Conservation (phyloP, 176 grass and related monocot species). For the Aegilops longissima region DNA sequence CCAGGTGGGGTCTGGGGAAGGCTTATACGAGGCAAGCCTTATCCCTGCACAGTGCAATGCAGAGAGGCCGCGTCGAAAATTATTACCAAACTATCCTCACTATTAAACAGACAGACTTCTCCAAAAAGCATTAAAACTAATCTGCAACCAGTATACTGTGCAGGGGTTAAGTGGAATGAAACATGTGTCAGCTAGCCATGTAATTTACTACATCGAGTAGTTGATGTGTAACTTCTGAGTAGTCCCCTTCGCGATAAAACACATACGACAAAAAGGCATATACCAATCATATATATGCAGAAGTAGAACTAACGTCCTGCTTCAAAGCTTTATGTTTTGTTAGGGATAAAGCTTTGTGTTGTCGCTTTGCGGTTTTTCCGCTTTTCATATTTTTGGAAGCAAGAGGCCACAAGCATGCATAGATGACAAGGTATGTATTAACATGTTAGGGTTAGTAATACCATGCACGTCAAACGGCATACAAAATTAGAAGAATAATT, state of each 20-base stretch:
- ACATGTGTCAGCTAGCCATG: not conserved
- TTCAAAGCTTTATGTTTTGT: not conserved
- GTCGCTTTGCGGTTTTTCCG: not conserved
- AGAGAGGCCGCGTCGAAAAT: not conserved
- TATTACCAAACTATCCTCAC: not conserved
- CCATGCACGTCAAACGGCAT: not conserved
- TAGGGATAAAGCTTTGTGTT: not conserved
- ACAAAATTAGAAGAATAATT: too few relatives aligned
- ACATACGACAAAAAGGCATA: not conserved
- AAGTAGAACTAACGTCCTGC: not conserved
- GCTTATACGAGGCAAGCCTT: too few relatives aligned
- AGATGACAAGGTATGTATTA: not conserved
- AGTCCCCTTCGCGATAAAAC: not conserved
- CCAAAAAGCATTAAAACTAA: not conserved
- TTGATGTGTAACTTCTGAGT: not conserved
- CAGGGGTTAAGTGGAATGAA: not conserved
- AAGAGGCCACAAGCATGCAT: not conserved
- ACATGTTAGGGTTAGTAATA: not conserved
- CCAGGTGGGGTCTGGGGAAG: too few relatives aligned
- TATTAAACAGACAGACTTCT: not conserved
- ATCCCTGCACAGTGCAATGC: too few relatives aligned
- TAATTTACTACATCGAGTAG: not conserved
- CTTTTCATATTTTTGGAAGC: slow-evolving; percentile 1
- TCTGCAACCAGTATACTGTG: not conserved
- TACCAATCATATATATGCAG: not conserved